Base-by-base conservation (phyloP, 2,329 filamentous ascomycete genomes). In the Fusarium denticulatum region DNA sequence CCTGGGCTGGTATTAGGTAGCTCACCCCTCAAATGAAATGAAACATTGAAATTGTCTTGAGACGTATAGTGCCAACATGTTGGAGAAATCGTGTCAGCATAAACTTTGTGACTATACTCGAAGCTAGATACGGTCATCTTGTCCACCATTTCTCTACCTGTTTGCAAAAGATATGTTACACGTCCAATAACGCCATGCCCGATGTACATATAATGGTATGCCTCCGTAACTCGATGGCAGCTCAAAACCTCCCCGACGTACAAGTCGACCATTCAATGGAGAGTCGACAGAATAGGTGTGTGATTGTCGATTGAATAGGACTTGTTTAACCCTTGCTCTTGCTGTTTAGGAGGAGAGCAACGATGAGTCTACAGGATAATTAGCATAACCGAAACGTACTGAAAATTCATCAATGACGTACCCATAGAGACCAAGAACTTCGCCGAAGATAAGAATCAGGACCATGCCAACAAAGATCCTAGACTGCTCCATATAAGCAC, bases 401-500 rank as follows among this genome's bases (percentile, higher is more conserved):
- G 71, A 59, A 32, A 15, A n/a, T 12, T 22, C 12, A 20, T 7
- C 20, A 7, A 32, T 26, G 37, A 82, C 92, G 76, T 88, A 97
- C 94, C 96, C 96, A 80, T 99, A 99, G 37, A 99, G 91, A 82
- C 96, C 96, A 81, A 99, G 82, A 24, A 99, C 96, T 87, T 99
- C 96, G 64, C 94, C 96, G 81, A 99, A 99, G 89, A 99, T 99
- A 73, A 98, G 89, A 77, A 98, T 98, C 79, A 99, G 86, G 52
- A 99, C 96, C 96, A 98, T 98, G 83, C 96, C 96, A 56, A 99
- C 96, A 78, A 98, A 99, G 75, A 99, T 93, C 73, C 96, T 90
- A 56, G 94, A 97, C 84, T 99, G 96, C 79, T 94, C 91, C 95
- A 99, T 97, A 86, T 97, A 98, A 64, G 95, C 92, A 78, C 96